Evolutionary conservation across 2,329 filamentous ascomycete genomes (phyloP).

Genomic region (Aspergillus sp.): DNA sequence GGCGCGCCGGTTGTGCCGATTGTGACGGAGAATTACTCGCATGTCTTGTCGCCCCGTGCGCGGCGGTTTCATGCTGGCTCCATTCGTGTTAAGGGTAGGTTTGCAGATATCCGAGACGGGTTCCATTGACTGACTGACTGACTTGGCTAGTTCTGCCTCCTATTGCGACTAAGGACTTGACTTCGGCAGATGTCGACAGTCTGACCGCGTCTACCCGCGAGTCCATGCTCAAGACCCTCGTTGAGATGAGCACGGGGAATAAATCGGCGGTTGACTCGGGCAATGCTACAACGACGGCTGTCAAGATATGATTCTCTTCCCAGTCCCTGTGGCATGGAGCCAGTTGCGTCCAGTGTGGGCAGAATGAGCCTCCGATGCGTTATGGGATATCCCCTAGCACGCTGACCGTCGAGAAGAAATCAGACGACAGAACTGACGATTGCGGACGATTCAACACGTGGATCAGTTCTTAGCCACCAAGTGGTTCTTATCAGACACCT

Average conservation of each 20-base stretch:
- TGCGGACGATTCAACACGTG: background rate
- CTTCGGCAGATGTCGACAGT: slow-evolving; percentile 65
- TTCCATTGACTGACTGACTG: slow-evolving; percentile 2
- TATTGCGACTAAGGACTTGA: slow-evolving; percentile 66
- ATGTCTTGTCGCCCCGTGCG: slow-evolving; percentile 57
- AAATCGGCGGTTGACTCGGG: slow-evolving; percentile 11
- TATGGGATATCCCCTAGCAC: background rate
- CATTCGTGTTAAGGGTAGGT: slow-evolving; percentile 65
- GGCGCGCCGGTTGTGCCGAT: slow-evolving; percentile 87
- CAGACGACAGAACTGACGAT: too few relatives aligned
- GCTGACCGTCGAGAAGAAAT: background rate
- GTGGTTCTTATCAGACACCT: background rate
- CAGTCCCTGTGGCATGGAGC: background rate
- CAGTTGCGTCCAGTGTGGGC: background rate
- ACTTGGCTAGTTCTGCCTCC: slow-evolving; percentile 64
- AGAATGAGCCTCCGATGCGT: background rate
- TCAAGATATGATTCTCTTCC: slow-evolving; percentile 23
- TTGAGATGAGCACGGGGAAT: slow-evolving; percentile 31
- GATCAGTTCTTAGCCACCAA: background rate
- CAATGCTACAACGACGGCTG: slow-evolving; percentile 17
- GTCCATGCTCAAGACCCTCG: slow-evolving; percentile 58
- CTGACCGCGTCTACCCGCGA: slow-evolving; percentile 60
- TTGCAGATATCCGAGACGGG: too few relatives aligned
- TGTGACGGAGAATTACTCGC: slow-evolving; percentile 69
- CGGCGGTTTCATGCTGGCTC: slow-evolving; percentile 57